phyloP scores from a whole-genome alignment of 139 green algal genomes.

The Spirogloea muscicola region DNA sequence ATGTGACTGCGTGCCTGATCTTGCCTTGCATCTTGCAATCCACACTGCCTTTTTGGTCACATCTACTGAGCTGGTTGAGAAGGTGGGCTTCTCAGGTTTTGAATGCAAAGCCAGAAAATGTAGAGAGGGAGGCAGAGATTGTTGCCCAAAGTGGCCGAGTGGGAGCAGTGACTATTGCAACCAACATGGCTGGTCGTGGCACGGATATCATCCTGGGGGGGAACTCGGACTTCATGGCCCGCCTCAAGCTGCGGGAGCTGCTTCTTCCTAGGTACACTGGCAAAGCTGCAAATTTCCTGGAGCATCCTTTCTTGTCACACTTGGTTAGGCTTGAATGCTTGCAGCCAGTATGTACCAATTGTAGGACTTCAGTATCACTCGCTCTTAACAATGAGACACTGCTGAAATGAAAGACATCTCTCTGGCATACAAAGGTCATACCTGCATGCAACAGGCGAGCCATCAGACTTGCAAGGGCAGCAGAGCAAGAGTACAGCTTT shows the following conservation, averaged over 20 bases:
- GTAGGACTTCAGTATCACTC: background rate
- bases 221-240: constrained; percentile 86
- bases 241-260: constrained; percentile 87
- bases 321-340: too few species aligned
- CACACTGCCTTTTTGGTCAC: background rate
- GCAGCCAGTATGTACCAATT: too few species aligned
- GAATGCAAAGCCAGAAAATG: constrained; percentile 98
- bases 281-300: too few species aligned
- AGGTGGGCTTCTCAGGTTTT: constrained; percentile 81
- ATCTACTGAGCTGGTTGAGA: too few species aligned
- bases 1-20: background rate
- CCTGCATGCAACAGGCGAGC: background rate
- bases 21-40: background rate
- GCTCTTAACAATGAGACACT: background rate
- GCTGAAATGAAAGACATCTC: background rate
- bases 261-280: constrained; percentile 85
- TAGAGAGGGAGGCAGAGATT: constrained; percentile 94
- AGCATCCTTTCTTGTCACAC: too few species aligned
- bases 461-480: background rate
- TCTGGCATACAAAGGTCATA: background rate
- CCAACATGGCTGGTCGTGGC: constrained; percentile 97
- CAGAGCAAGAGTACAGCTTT: background rate
- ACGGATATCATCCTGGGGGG: constrained; percentile 98
- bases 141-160: constrained; percentile 66
- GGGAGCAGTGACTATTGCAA: constrained; percentile 86